phyloP scores from a whole-genome alignment of 352 stramenopile species.

The Nothophytophthora sp. region DNA sequence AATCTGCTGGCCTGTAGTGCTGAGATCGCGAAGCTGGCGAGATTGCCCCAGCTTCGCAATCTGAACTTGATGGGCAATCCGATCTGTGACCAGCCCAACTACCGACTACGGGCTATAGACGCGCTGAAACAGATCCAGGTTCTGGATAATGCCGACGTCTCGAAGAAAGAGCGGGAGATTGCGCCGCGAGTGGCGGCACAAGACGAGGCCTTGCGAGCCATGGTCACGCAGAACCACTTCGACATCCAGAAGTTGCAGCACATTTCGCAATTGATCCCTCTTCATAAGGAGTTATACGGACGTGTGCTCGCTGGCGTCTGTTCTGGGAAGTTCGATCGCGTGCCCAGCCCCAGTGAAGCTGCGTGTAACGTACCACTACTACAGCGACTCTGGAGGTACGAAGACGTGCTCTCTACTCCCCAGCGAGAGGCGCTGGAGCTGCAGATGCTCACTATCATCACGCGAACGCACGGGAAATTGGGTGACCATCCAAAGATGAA shows the following conservation, averaged over 20 bases:
- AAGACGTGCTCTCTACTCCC: constrained; percentile 29
- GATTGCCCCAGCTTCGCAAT: constrained; percentile 50
- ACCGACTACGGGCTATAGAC: constrained; percentile 61
- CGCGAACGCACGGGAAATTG: constrained; percentile 56
- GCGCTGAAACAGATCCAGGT: constrained; percentile 44
- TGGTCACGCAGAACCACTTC: constrained; percentile 69
- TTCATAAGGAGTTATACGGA: constrained; percentile 67
- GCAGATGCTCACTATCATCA: constrained; percentile 71
- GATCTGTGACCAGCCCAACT: constrained; percentile 73
- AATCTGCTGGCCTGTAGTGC: constrained; percentile 53
- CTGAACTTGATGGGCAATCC: constrained; percentile 79
- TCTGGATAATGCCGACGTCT: constrained; percentile 64
- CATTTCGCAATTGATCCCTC: constrained; percentile 39
- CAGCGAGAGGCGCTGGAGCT: constrained; percentile 44
- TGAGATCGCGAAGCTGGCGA: constrained; percentile 38
- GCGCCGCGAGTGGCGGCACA: constrained; percentile 53
- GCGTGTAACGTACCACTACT: constrained; percentile 43
- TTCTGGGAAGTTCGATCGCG: constrained; percentile 46
- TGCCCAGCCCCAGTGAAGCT: constrained; percentile 48
- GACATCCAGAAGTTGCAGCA: constrained; percentile 72
- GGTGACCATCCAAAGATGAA: constrained; percentile 58
- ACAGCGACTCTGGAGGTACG: constrained; percentile 47
- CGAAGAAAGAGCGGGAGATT: constrained; percentile 52
- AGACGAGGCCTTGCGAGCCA: constrained; percentile 45
- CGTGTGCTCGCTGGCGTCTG: constrained; percentile 39